phyloP scores from a whole-genome alignment of 2,329 filamentous ascomycete species.

The Trichophaea hybrida region DNA sequence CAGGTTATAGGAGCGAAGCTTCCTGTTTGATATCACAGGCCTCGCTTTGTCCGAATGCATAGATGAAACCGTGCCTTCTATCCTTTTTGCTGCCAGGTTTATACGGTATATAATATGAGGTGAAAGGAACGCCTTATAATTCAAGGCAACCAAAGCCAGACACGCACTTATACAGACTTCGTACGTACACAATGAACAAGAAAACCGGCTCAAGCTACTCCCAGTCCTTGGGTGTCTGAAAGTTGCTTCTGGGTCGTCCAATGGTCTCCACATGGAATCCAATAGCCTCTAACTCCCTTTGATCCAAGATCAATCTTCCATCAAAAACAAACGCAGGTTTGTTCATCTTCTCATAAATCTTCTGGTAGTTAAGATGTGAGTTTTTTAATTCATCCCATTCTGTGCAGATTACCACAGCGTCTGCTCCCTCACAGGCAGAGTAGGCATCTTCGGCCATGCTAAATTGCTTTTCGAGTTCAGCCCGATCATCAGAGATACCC shows the following conservation, averaged over 20 bases:
- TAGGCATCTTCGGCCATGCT: slow-evolving; percentile 35
- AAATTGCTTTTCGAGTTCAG: slow-evolving; percentile 29
- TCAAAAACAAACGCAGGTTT: slow-evolving; percentile 40
- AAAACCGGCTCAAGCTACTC: slow-evolving; percentile 3
- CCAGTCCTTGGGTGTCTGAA: slow-evolving; percentile 14
- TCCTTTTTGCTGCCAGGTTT: no score
- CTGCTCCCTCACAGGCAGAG: slow-evolving; percentile 34
- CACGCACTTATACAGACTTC: no score
- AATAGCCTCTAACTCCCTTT: slow-evolving; percentile 25
- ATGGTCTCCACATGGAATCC: slow-evolving; percentile 29
- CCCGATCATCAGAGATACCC: slow-evolving; percentile 28
- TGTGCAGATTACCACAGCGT: slow-evolving; percentile 39
- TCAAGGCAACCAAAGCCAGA: no score
- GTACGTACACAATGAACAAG: no score
- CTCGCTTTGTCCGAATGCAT: no score
- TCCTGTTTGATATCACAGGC: no score
- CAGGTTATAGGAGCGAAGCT: no score
- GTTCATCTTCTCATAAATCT: slow-evolving; percentile 35
- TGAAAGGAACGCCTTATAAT: no score
- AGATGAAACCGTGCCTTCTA: no score
- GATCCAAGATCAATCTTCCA: slow-evolving; percentile 31
- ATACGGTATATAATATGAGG: no score
- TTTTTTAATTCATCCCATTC: slow-evolving; percentile 40
- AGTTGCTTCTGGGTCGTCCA: slow-evolving; percentile 22
- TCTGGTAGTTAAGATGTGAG: slow-evolving; percentile 34